These are phyloP conservation scores for Lathyrus sativus DNA, from an alignment of 306 rosid species.

Conservation along the genomic window DNA sequence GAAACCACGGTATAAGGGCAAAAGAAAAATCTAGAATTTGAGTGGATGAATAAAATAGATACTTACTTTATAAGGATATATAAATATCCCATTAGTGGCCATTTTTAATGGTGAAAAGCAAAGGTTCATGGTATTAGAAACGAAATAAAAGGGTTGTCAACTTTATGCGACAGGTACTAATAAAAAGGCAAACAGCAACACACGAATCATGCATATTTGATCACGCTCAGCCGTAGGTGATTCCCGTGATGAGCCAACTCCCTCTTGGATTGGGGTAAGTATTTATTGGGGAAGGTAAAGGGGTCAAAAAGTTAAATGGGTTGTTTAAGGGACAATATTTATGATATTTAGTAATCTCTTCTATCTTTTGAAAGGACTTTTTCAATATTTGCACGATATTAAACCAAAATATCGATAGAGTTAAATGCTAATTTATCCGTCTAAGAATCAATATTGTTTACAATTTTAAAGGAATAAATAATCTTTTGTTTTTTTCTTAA, in stretches of 20 bases:
- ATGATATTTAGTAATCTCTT: too few species aligned
- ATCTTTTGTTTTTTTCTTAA: too few species aligned
- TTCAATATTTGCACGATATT: too few species aligned
- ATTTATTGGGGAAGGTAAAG: background rate
- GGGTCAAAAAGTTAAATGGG: background rate
- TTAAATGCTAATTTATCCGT: too few species aligned
- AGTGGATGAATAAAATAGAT: background rate
- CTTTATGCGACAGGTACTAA: conserved; percentile 21
- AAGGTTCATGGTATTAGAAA: conserved; percentile 17
- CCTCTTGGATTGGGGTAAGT: background rate
- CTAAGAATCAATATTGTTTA: too few species aligned
- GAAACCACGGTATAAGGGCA: background rate
- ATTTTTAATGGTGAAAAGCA: conserved; percentile 25
- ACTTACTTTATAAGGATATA: background rate
- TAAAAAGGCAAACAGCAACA: conserved; percentile 11
- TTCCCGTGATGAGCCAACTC: conserved; percentile 31
- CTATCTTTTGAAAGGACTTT: too few species aligned
- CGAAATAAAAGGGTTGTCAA: conserved; percentile 6
- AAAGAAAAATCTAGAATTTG: background rate
- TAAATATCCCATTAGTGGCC: background rate
- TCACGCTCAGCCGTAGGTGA: conserved; percentile 27
- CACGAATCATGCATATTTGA: conserved; percentile 28
- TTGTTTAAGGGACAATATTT: background rate
- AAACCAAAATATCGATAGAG: too few species aligned
- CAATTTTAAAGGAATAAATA: too few species aligned